phyloP scores from a whole-genome alignment of 805 yeast species.

The Candida boleticola region DNA sequence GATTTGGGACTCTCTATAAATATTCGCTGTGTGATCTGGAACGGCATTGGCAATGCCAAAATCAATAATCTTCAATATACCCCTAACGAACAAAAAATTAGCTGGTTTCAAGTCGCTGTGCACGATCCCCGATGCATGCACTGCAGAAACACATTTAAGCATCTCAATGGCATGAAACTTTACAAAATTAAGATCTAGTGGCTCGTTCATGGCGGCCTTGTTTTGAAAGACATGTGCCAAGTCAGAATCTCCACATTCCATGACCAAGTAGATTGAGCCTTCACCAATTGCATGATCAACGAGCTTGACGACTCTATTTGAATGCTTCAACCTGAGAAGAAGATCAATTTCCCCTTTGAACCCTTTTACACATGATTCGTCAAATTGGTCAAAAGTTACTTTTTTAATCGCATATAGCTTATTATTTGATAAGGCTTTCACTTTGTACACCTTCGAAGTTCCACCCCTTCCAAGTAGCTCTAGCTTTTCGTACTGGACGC shows the following conservation, averaged over 20 bases:
- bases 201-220: constrained; percentile 41
- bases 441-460: constrained; percentile 85
- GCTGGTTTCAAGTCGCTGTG: constrained; percentile 77
- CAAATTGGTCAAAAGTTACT: constrained; percentile 79
- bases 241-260: constrained; percentile 96
- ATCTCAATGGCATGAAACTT: constrained; percentile 77
- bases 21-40: constrained; percentile 86
- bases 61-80: constrained; percentile 83
- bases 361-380: constrained; percentile 67
- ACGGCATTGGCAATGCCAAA: constrained; percentile 96
- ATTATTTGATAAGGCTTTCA: constrained; percentile 49
- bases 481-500: constrained; percentile 63
- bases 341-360: constrained; percentile 90
- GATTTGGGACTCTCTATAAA: constrained; percentile 84
- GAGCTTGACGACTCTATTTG: constrained; percentile 72
- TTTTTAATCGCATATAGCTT: constrained; percentile 75
- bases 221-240: constrained; percentile 74
- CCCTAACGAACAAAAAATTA: constrained; percentile 76
- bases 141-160: constrained; percentile 78
- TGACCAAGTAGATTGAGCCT: constrained; percentile 66
- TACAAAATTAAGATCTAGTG: constrained; percentile 70
- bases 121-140: constrained; percentile 83
- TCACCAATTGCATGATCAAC: constrained; percentile 69
- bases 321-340: constrained; percentile 55
- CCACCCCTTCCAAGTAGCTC: constrained; percentile 91